Conservation (phyloP, 441 rosid genomes). For the Cnidoscolus chayamansa region DNA sequence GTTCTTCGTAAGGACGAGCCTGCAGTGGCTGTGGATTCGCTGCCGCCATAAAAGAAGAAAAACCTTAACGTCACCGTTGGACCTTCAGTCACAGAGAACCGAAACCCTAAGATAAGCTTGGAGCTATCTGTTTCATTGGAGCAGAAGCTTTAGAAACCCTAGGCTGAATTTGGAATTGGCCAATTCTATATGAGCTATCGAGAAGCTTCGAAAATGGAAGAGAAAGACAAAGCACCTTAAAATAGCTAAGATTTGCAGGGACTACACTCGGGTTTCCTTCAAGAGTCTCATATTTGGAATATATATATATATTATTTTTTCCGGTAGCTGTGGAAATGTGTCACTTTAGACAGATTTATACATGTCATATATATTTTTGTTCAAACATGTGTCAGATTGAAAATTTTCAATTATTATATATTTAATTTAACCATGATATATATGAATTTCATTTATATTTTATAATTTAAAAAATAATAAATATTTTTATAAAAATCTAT, state of each 20-base stretch:
- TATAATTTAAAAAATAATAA: too few relatives aligned
- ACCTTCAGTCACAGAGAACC: background rate
- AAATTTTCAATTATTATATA: too few relatives aligned
- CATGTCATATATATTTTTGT: too few relatives aligned
- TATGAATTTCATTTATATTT: too few relatives aligned
- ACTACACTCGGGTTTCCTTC: conserved; percentile 32
- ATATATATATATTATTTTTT: background rate
- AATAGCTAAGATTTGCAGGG: conserved; percentile 38
- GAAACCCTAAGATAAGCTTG: conserved; percentile 8
- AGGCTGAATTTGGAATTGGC: background rate
- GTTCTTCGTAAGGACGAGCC: conserved; percentile 43
- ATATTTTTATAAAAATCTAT: too few relatives aligned
- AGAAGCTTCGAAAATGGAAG: conserved; percentile 31
- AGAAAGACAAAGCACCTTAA: conserved; percentile 16
- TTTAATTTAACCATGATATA: too few relatives aligned
- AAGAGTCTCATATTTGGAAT: conserved; percentile 34
- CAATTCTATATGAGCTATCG: background rate
- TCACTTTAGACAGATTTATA: too few relatives aligned
- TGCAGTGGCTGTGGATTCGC: conserved; percentile 56
- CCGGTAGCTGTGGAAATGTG: too few relatives aligned
- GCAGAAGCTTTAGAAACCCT: background rate
- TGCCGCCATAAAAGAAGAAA: conserved; percentile 39
- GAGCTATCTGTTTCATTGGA: conserved; percentile 33
- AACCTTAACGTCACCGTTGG: conserved; percentile 4
- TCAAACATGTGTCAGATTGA: too few relatives aligned